These are phyloP conservation scores for Raphanus raphanistrum DNA, from an alignment of 345 rosid species.

Conservation along the genomic window DNA sequence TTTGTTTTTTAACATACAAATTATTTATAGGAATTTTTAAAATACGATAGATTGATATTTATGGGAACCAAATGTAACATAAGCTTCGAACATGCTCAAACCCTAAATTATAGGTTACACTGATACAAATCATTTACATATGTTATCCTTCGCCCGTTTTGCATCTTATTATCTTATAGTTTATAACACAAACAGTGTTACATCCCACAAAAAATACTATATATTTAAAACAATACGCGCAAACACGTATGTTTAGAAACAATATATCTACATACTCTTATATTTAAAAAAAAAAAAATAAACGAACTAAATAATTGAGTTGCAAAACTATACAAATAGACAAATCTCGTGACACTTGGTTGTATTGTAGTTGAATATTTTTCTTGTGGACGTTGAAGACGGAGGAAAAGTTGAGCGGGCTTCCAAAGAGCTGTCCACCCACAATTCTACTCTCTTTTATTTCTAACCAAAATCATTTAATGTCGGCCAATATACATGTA, in stretches of 20 bases:
- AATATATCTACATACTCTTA: not conserved
- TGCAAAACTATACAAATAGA: constrained; percentile 39
- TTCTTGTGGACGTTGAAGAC: constrained; percentile 48
- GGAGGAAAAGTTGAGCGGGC: constrained; percentile 24
- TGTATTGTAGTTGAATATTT: constrained; percentile 56
- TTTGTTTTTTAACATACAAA: too few relatives aligned
- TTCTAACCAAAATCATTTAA: constrained; percentile 5
- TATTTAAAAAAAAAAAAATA: too few relatives aligned
- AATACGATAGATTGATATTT: not conserved
- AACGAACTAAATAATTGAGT: constrained; percentile 30
- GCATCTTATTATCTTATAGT: not conserved
- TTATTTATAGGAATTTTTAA: not conserved
- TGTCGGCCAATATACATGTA: constrained; percentile 32
- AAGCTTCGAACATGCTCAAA: not conserved
- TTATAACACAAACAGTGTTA: not conserved
- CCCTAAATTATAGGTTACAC: not conserved
- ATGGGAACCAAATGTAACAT: not conserved
- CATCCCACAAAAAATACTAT: not conserved
- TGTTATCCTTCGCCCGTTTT: not conserved
- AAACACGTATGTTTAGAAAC: not conserved
- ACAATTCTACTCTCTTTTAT: not conserved
- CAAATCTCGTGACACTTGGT: constrained; percentile 71
- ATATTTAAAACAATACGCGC: not conserved
- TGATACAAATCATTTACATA: not conserved
- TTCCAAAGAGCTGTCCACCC: constrained; percentile 28